Evolutionary conservation across 495 filamentous ascomycete genomes (phyloP).

Genomic region (Friedmanniomyces simplex): DNA sequence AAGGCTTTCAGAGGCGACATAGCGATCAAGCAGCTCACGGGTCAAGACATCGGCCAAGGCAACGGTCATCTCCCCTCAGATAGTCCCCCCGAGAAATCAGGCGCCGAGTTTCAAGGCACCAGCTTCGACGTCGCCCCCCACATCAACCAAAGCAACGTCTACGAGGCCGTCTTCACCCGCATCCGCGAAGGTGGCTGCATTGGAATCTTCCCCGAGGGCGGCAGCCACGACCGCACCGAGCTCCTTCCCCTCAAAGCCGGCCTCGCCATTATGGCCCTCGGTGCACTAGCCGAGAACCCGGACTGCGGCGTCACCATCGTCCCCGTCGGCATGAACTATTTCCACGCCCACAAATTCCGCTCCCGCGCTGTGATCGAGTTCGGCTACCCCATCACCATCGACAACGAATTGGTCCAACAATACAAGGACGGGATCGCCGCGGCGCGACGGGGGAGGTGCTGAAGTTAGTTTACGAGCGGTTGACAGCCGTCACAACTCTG

Average conservation of each 20-base stretch:
- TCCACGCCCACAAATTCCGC: constrained; percentile 97
- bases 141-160: constrained; percentile 87
- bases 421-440: constrained; percentile 74
- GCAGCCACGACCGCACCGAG: constrained; percentile 91
- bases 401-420: constrained; percentile 66
- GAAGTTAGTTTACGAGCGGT: constrained; percentile 72
- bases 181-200: constrained; percentile 78
- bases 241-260: constrained; percentile 93
- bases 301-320: constrained; percentile 92
- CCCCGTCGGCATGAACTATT: constrained; percentile 99
- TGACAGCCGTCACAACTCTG: constrained; percentile 84
- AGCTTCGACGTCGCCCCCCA: constrained; percentile 84
- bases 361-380: constrained; percentile 96
- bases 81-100: constrained; percentile 22
- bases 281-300: constrained; percentile 77
- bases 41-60: constrained; percentile 47
- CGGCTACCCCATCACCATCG: constrained; percentile 75
- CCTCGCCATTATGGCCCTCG: constrained; percentile 95
- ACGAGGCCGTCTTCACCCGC: constrained; percentile 78
- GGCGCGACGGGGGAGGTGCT: constrained; percentile 74
- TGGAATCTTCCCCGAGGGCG: constrained; percentile 96
- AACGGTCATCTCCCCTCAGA: constrained; percentile 32
- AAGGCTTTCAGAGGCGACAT: constrained; percentile 67
- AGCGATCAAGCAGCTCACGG: constrained; percentile 68
- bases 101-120: constrained; percentile 54